phyloP scores from a whole-genome alignment of 2,329 filamentous ascomycete species.

The Talaromyces rugulosus region DNA sequence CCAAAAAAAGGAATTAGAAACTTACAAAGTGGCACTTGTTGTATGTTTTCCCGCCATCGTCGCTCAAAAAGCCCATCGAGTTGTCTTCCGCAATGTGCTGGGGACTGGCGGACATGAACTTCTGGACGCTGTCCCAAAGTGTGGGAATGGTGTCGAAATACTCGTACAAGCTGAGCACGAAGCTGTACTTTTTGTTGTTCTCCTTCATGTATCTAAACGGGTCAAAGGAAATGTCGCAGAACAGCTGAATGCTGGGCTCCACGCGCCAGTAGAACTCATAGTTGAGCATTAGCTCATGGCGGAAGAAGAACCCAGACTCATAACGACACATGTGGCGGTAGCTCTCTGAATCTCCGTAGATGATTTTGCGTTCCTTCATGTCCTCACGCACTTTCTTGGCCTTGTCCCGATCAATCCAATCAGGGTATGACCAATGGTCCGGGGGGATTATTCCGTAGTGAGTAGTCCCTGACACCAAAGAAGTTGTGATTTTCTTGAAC shows the following conservation, averaged over 20 bases:
- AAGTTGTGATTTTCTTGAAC: conserved; percentile 87
- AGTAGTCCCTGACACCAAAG: conserved; percentile 87
- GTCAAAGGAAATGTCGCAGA: conserved; percentile 92
- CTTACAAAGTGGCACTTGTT: conserved; percentile 96
- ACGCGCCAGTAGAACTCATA: conserved; percentile 99
- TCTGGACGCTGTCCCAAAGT: conserved; percentile 91
- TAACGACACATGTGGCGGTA: conserved; percentile 99
- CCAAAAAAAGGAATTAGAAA: conserved; percentile 18
- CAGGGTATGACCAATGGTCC: conserved; percentile 97
- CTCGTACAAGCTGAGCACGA: conserved; percentile 91
- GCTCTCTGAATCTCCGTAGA: conserved; percentile 94
- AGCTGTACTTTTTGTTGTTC: conserved; percentile 97
- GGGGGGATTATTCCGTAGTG: conserved; percentile 83
- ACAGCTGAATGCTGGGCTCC: conserved; percentile 93
- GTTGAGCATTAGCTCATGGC: conserved; percentile 84
- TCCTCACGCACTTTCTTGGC: conserved; percentile 86
- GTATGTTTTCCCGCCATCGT: conserved; percentile 86
- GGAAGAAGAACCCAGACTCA: conserved; percentile 99
- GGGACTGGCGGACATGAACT: conserved; percentile 85
- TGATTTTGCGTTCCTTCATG: conserved; percentile 92
- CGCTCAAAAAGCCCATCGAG: conserved; percentile 84
- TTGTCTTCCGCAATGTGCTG: conserved; percentile 83
- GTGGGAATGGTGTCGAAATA: conserved; percentile 95
- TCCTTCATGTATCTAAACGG: conserved; percentile 96
- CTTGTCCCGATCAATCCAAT: conserved; percentile 92